A percentile compares a stretch with the other conserved stretches of the same genome.
Conservation (phyloP, 345 rosid genomes). For the Syzygium aqueum region DNA sequence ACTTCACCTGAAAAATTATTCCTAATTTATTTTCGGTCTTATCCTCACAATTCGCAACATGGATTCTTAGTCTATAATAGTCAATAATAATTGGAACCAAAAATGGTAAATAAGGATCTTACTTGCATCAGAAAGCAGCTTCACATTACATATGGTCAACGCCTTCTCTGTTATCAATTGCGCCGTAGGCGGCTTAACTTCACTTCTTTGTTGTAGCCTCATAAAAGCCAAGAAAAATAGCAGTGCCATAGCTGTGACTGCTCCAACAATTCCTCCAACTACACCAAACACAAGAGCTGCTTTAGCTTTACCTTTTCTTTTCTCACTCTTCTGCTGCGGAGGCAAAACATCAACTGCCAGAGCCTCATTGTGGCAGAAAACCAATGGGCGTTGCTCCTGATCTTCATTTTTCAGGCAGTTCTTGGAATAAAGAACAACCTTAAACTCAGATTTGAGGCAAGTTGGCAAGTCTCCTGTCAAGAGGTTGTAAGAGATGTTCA, state of each 20-base stretch:
- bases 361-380: slow-evolving; percentile 46
- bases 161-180: slow-evolving; percentile 23
- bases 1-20: neutral
- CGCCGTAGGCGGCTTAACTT: slow-evolving; percentile 5
- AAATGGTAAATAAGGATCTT: slow-evolving; percentile 4
- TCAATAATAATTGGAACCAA: neutral
- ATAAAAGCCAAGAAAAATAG: slow-evolving; percentile 12
- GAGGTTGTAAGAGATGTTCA: slow-evolving; percentile 47
- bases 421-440: slow-evolving; percentile 15
- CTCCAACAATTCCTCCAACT: slow-evolving; percentile 37
- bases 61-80: neutral
- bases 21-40: neutral
- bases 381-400: slow-evolving; percentile 33
- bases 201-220: slow-evolving; percentile 2
- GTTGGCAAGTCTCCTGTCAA: slow-evolving; percentile 48
- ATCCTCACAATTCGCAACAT: neutral
- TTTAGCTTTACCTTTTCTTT: slow-evolving; percentile 5
- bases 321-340: slow-evolving; percentile 9
- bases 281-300: slow-evolving; percentile 27
- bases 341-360: slow-evolving; percentile 46
- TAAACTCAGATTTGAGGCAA: slow-evolving; percentile 19
- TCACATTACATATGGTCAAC: slow-evolving; percentile 23
- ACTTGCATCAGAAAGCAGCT: slow-evolving; percentile 64
- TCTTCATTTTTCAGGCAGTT: slow-evolving; percentile 39
- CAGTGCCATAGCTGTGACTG: slow-evolving; percentile 15